Base-by-base conservation (phyloP, 176 grass and related monocot species). In the Musa schizocarpa region DNA sequence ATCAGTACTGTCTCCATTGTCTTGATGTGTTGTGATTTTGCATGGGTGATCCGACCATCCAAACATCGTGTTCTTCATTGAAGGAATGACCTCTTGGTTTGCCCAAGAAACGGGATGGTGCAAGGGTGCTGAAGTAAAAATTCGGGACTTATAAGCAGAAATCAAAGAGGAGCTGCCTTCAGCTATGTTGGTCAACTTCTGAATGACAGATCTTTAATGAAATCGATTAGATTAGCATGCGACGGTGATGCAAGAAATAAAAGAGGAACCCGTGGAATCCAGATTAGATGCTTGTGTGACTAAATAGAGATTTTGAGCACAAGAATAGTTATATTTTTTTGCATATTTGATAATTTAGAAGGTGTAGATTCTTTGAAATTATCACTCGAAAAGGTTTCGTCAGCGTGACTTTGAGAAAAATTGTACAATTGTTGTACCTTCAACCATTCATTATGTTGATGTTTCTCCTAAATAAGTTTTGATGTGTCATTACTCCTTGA, bases 1-100 rank as follows among this genome's bases (percentile, higher is more conserved):
- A 94, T 76, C 78, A 57, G 69, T 86, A 87, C 65, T 99, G 90
- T 80, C 78, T 99, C 65, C 86, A 73, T 84, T 94, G 90, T 73
- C 68, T 76, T 59, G 95, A 93, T 86, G 84, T 94, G 79, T 83
- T 91, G 26, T 98, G 61, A 65, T 50, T 51, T 70, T 19, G 10
- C 29, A 19, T 9, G 68, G 34, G 8, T 7, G 26, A 43, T 34
- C 25, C 65, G 34, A 68, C 65, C 1, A 7, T 68, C 12, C 10
- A 67, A 20, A 29, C n/a, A 7, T 1, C 63, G 14, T 14, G 24
- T 24, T 26, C 8, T 8, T 1, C 25, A 3, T 13, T 34, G 27
- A 4, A 61, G 57, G n/a, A 26, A 8, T 43, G 65, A 6, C 16
- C 65, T 29, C 9, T 68, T 26, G 16, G 26, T 29, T 8, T 6